These are phyloP conservation scores for Cystobasidiaceae sp. DNA, from an alignment of 1,284 basidiomycete genomes.

Conservation along the genomic window DNA sequence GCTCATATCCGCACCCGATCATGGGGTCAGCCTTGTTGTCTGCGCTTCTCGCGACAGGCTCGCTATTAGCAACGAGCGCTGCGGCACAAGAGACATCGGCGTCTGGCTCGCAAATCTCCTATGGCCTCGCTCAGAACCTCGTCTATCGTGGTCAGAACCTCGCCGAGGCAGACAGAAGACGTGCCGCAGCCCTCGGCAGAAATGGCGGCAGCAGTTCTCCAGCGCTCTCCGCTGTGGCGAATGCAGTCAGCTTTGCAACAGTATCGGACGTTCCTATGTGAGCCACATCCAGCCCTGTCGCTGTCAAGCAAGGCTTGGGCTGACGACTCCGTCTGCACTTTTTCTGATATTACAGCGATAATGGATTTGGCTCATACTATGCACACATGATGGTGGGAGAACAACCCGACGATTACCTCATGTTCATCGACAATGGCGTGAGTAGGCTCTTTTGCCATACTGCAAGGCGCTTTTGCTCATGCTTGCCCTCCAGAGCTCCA, in stretches of 20 bases:
- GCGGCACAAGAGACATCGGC: background rate
- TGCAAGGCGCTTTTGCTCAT: too few species aligned
- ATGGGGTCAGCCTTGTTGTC: background rate
- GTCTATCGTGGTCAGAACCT: background rate
- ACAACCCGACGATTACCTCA: slow-evolving; percentile 5
- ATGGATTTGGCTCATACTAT: slow-evolving; percentile 26
- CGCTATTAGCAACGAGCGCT: background rate
- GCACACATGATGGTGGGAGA: slow-evolving; percentile 10
- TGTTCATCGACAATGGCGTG: slow-evolving; percentile 28
- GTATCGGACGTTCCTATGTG: slow-evolving; percentile 6
- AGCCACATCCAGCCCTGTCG: too few species aligned
- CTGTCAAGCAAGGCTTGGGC: too few species aligned
- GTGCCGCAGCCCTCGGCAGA: slow-evolving; percentile 12
- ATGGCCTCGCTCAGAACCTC: slow-evolving; percentile 6
- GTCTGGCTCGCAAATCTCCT: background rate
- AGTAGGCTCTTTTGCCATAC: background rate
- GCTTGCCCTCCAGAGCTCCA: slow-evolving; percentile 25
- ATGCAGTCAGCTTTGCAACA: slow-evolving; percentile 17
- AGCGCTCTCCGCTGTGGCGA: background rate
- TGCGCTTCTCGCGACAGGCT: too few species aligned
- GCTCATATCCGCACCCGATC: background rate
- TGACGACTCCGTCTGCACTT: too few species aligned
- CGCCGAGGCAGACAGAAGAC: slow-evolving; percentile 8
- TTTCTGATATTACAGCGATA: slow-evolving; percentile 1
- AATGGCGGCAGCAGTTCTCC: background rate